These are phyloP conservation scores for Boechera divaricarpa DNA, from an alignment of 345 rosid genomes.

Conservation along the genomic window DNA sequence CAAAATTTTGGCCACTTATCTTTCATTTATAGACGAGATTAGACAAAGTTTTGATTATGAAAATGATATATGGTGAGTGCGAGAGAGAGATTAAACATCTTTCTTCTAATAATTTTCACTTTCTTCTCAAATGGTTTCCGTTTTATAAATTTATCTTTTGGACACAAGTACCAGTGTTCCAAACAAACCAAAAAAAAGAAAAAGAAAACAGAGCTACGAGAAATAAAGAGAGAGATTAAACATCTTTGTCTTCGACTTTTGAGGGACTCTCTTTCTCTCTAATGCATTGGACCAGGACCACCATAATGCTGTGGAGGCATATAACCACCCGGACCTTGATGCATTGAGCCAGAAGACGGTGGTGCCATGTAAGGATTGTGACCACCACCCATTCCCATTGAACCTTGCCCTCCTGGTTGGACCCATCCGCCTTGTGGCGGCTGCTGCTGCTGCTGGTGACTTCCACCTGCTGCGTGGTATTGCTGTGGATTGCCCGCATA, in stretches of 20 bases:
- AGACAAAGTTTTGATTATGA: constrained; percentile 10
- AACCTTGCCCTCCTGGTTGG: constrained; percentile 54
- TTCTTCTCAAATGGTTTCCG: constrained; percentile 5
- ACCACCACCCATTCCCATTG: constrained; percentile 33
- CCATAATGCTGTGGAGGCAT: constrained; percentile 46
- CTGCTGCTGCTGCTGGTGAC: constrained; percentile 58
- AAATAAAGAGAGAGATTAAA: constrained; percentile 18
- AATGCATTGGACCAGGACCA: constrained; percentile 69
- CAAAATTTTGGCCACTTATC: constrained; percentile 13
- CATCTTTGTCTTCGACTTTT: constrained; percentile 28
- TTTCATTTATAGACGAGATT: not conserved
- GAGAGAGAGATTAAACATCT: not conserved
- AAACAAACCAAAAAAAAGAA: not conserved
- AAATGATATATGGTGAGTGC: constrained; percentile 12
- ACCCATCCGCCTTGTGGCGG: constrained; percentile 70
- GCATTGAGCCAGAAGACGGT: constrained; percentile 57
- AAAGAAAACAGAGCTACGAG: not conserved
- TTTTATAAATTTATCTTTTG: constrained; percentile 14
- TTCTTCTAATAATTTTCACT: not conserved
- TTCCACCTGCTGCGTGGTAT: constrained; percentile 56
- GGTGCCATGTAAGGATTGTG: constrained; percentile 61
- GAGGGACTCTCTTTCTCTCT: not conserved
- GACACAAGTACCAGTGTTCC: constrained; percentile 40
- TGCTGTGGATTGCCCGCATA: constrained; percentile 46
- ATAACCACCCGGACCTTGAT: constrained; percentile 42